Conservation (phyloP, 225 moss, liverwort and hornwort genomes). For the Takakia lepidozioides region DNA sequence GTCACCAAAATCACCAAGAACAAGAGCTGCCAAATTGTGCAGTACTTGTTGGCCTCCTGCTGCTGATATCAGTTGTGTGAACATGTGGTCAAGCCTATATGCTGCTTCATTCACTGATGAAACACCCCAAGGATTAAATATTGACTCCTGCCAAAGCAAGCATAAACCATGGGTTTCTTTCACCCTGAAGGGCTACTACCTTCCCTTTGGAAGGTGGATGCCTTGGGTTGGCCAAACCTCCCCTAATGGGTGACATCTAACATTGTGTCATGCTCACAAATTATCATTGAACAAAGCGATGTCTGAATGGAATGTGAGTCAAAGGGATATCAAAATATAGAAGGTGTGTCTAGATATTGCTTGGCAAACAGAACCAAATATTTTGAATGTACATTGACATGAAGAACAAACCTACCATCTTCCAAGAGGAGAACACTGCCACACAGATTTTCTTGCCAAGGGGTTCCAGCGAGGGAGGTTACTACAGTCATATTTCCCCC, state of each 20-base stretch:
- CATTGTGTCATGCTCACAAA: background rate
- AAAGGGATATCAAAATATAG: background rate
- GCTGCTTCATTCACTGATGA: constrained; percentile 21
- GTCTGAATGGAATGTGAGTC: background rate
- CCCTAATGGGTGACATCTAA: too few species aligned
- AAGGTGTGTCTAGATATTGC: background rate
- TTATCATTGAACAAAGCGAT: background rate
- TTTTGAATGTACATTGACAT: background rate
- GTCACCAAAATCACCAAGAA: constrained; percentile 27
- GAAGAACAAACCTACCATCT: constrained; percentile 11
- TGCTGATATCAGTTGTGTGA: constrained; percentile 22
- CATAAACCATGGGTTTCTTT: background rate
- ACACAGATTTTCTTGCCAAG: constrained; percentile 18
- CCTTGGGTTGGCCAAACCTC: too few species aligned
- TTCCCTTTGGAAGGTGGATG: too few species aligned
- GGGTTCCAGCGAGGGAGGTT: constrained; percentile 21
- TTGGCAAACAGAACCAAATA: background rate
- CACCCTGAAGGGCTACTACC: background rate
- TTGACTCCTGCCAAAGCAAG: background rate
- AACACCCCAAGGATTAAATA: constrained; percentile 2
- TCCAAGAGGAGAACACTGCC: constrained; percentile 15
- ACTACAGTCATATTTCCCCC: constrained; percentile 25
- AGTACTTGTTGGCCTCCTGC: constrained; percentile 10
- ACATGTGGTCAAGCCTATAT: constrained; percentile 31
- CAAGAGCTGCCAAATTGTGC: constrained; percentile 17